Evolutionary conservation across 768 basidiomycete genomes (phyloP).

Genomic region (Cubamyces sp.): DNA sequence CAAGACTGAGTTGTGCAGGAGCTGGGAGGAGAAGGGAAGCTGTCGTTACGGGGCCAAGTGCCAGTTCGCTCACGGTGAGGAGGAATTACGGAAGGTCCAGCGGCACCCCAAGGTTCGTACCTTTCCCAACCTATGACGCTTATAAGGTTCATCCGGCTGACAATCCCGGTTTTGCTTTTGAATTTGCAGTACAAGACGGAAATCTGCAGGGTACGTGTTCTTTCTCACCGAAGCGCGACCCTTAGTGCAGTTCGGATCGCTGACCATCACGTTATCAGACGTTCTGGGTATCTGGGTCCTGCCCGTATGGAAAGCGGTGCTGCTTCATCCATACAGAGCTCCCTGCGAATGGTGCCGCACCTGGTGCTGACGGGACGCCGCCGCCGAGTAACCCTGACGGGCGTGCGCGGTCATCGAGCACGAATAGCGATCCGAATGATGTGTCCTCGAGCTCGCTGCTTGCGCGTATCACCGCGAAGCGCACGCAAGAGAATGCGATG

Average conservation of each 20-base stretch:
- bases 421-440: slow-evolving; percentile 79
- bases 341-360: slow-evolving; percentile 62
- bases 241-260: background rate
- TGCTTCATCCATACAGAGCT: slow-evolving; percentile 94
- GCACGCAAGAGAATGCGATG: slow-evolving; percentile 49
- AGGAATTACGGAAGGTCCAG: slow-evolving; percentile 81
- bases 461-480: slow-evolving; percentile 74
- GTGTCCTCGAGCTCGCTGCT: slow-evolving; percentile 72
- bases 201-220: slow-evolving; percentile 75
- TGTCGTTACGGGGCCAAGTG: slow-evolving; percentile 89
- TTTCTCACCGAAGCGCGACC: slow-evolving; percentile 12
- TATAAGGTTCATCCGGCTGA: slow-evolving; percentile 2
- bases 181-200: slow-evolving; percentile 83
- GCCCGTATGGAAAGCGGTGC: slow-evolving; percentile 90
- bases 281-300: slow-evolving; percentile 93
- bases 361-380: slow-evolving; percentile 56
- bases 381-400: slow-evolving; percentile 51
- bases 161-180: slow-evolving; percentile 27
- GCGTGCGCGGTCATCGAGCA: slow-evolving; percentile 68
- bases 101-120: slow-evolving; percentile 83
- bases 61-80: slow-evolving; percentile 92
- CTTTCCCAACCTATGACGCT: background rate
- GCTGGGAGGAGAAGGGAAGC: slow-evolving; percentile 90
- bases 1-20: slow-evolving; percentile 88
- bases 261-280: slow-evolving; percentile 50